These are phyloP conservation scores for Epichloe elymi DNA, from an alignment of 2,329 filamentous ascomycete genomes.

Conservation along the genomic window DNA sequence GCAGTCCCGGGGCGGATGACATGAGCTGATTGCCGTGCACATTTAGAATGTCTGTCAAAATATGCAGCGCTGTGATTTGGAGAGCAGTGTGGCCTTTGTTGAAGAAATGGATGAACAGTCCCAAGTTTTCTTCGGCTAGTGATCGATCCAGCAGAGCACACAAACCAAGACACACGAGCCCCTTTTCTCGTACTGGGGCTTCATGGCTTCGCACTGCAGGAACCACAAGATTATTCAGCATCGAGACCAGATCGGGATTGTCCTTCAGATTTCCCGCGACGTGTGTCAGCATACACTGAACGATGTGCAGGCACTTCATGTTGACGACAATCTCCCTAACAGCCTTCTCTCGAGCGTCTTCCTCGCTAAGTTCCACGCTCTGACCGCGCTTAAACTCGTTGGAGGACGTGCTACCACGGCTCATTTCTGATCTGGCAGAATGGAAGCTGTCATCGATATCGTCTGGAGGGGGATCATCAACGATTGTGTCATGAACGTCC, in stretches of 20 bases:
- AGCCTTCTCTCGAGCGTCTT: slow-evolving; percentile 59
- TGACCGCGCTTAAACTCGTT: slow-evolving; percentile 29
- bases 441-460: slow-evolving; percentile 68
- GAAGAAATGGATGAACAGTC: slow-evolving; percentile 91
- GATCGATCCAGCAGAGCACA: slow-evolving; percentile 86
- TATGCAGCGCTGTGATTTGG: slow-evolving; percentile 81
- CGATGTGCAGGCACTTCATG: slow-evolving; percentile 95
- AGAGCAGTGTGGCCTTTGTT: slow-evolving; percentile 80
- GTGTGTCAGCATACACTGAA: slow-evolving; percentile 93
- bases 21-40: slow-evolving; percentile 74
- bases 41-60: slow-evolving; percentile 84
- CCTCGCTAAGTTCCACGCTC: slow-evolving; percentile 39
- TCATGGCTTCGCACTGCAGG: slow-evolving; percentile 90
- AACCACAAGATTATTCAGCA: slow-evolving; percentile 94
- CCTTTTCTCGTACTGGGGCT: slow-evolving; percentile 80
- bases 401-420: slow-evolving; percentile 46
- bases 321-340: slow-evolving; percentile 91
- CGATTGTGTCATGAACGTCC: slow-evolving; percentile 90
- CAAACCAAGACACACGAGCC: slow-evolving; percentile 76
- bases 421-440: slow-evolving; percentile 78
- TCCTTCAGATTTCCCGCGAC: slow-evolving; percentile 78
- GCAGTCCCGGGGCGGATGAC: slow-evolving; percentile 52
- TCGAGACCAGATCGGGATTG: slow-evolving; percentile 85
- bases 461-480: slow-evolving; percentile 49
- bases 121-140: slow-evolving; percentile 82